These are phyloP conservation scores for Mortierella claussenii DNA, from an alignment of 192 early-diverging fungal genomes.

Conservation along the genomic window DNA sequence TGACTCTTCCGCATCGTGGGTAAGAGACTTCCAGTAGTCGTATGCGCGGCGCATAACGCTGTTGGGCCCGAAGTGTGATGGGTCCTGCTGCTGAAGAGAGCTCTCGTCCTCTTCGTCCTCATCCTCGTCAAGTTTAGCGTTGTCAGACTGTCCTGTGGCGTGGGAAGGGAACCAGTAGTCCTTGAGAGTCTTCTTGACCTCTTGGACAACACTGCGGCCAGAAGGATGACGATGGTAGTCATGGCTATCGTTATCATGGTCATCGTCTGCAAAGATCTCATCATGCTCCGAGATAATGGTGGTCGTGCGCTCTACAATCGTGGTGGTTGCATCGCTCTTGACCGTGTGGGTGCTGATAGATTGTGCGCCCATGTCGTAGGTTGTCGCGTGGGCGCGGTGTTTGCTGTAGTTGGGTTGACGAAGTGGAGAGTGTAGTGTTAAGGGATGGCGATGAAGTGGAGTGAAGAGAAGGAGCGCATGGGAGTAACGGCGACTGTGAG, in stretches of 20 bases:
- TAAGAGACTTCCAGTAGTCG: constrained; percentile 44
- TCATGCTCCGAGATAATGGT: constrained; percentile 46
- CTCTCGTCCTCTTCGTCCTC: constrained; percentile 4
- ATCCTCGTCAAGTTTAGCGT: neutral
- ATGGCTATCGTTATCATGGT: constrained; percentile 2
- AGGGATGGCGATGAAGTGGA: too few species aligned
- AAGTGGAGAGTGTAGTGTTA: too few species aligned
- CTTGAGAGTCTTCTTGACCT: constrained; percentile 27
- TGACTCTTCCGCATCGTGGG: constrained; percentile 26
- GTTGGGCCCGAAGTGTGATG: constrained; percentile 5
- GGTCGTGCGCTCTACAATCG: constrained; percentile 31
- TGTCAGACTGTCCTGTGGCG: neutral
- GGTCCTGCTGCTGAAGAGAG: neutral
- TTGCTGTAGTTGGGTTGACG: too few species aligned
- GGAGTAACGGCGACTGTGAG: too few species aligned
- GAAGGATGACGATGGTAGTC: neutral
- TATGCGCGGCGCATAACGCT: constrained; percentile 34
- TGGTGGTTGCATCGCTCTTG: constrained; percentile 30
- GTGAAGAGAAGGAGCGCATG: too few species aligned
- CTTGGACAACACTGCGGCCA: neutral
- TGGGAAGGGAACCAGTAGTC: constrained; percentile 43
- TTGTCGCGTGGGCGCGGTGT: too few species aligned
- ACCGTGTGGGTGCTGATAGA: constrained; percentile 37
- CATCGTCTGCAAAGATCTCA: constrained; percentile 9
- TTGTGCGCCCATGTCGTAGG: constrained; percentile 50